Evolutionary conservation across 257 asterid species (phyloP).

Genomic region (Asclepias syriaca): DNA sequence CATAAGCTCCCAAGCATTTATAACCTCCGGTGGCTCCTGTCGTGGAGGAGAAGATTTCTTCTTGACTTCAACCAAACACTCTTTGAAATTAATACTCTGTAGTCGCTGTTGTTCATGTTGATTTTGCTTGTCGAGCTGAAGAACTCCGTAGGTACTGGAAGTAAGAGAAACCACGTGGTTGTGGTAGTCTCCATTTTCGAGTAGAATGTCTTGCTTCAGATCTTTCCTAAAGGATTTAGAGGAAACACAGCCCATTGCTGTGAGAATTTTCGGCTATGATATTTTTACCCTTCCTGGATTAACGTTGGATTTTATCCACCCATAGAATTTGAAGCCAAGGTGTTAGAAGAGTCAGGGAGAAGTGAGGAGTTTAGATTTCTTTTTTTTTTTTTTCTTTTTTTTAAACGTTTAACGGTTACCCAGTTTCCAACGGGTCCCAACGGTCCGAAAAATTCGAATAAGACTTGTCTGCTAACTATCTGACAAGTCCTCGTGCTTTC

Average conservation of each 20-base stretch:
- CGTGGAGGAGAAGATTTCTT: conserved; percentile 40
- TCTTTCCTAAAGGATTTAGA: conserved; percentile 48
- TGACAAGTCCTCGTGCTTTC: conserved; percentile 2
- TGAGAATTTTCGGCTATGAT: conserved; percentile 3
- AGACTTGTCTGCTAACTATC: conserved; percentile 6
- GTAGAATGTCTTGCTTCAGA: conserved; percentile 29
- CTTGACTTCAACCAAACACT: conserved; percentile 26
- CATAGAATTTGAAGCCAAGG: not conserved
- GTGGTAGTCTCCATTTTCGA: conserved; percentile 25
- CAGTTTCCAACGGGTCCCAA: conserved; percentile 41
- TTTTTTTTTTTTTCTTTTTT: not conserved
- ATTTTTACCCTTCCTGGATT: not conserved
- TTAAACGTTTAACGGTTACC: conserved; percentile 45
- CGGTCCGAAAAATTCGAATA: conserved; percentile 56
- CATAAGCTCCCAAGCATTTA: conserved; percentile 94
- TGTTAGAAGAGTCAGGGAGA: not conserved
- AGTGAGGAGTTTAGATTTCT: conserved; percentile 19
- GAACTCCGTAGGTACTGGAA: conserved; percentile 77
- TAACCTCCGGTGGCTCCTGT: conserved; percentile 65
- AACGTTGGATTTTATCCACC: not conserved
- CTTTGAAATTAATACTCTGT: conserved; percentile 13
- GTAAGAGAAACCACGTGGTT: conserved; percentile 86
- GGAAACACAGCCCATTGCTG: conserved; percentile 81
- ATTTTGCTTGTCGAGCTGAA: conserved; percentile 51
- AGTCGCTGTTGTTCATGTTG: conserved; percentile 1